Conservation (phyloP, 148 eudicot genomes). For the Salicornia ramosissima region DNA sequence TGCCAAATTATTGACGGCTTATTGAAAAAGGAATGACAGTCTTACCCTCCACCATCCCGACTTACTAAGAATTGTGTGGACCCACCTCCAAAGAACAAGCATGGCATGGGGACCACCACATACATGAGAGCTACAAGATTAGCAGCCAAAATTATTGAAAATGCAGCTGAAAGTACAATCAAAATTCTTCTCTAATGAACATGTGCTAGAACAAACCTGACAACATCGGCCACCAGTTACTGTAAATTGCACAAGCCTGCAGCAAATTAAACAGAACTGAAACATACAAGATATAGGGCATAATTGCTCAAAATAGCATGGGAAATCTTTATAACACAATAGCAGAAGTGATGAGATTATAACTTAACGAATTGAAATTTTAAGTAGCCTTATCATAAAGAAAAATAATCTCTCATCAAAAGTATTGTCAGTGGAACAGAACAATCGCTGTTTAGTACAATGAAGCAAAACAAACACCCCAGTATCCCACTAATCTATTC, state of each 20-base stretch:
- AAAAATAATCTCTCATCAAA: neutral
- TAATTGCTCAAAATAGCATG: neutral
- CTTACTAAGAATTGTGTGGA: slow-evolving; percentile 83
- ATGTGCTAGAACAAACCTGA: slow-evolving; percentile 50
- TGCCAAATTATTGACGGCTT: neutral
- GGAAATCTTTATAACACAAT: neutral
- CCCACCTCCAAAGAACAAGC: slow-evolving; percentile 97
- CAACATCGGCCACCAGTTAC: slow-evolving; percentile 99
- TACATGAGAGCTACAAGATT: slow-evolving; percentile 86
- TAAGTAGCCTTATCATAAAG: neutral
- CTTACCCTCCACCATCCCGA: slow-evolving; percentile 99
- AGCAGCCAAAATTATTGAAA: slow-evolving; percentile 10
- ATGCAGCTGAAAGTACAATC: slow-evolving; percentile 6
- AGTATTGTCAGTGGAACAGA: neutral
- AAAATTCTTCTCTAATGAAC: neutral
- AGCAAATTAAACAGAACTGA: slow-evolving; percentile 16
- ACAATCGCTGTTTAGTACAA: neutral
- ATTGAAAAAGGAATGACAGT: neutral
- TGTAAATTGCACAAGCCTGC: slow-evolving; percentile 93
- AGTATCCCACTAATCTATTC: too few relatives aligned
- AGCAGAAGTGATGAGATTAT: neutral
- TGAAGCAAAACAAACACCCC: neutral
- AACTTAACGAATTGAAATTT: neutral
- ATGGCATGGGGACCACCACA: slow-evolving; percentile 94
- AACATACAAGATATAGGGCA: neutral